These are phyloP conservation scores for Dacryopinax spathularia DNA, from an alignment of 768 basidiomycete species.

Conservation along the genomic window DNA sequence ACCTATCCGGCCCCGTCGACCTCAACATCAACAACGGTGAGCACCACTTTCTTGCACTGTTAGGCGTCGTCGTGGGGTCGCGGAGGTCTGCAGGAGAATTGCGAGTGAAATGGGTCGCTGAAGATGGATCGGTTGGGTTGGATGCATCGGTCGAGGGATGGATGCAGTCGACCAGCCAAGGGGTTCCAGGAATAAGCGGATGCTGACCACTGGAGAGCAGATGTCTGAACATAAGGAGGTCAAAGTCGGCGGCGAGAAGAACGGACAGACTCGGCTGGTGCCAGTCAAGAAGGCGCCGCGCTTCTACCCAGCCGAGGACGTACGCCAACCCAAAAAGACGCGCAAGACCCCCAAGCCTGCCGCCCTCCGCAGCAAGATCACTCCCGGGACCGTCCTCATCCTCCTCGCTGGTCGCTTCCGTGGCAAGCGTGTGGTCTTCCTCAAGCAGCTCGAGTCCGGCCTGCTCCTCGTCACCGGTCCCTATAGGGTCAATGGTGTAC, in stretches of 20 bases:
- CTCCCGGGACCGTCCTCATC: slow-evolving; percentile 88
- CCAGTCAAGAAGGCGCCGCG: slow-evolving; percentile 74
- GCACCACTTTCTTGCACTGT: no score
- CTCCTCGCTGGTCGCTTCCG: slow-evolving; percentile 94
- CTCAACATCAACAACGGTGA: no score
- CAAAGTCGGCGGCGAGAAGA: slow-evolving; percentile 75
- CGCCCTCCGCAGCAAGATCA: slow-evolving; percentile 72
- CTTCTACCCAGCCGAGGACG: slow-evolving; percentile 93
- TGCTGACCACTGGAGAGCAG: no score
- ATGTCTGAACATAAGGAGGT: slow-evolving; percentile 45
- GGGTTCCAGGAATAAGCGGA: no score
- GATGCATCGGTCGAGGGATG: no score
- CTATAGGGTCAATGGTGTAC: slow-evolving; percentile 96
- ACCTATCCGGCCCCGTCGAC: no score
- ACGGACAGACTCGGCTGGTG: slow-evolving; percentile 75
- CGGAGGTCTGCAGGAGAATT: no score
- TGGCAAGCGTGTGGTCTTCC: slow-evolving; percentile 94
- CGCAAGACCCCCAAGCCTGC: slow-evolving; percentile 74
- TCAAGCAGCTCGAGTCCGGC: slow-evolving; percentile 89
- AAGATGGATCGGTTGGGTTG: no score
- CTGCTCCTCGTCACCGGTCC: slow-evolving; percentile 92
- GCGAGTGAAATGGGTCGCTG: no score
- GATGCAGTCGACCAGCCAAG: no score
- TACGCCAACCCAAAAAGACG: slow-evolving; percentile 77
- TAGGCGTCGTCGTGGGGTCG: no score